These are phyloP conservation scores for Neostapfia colusana DNA, from an alignment of 176 grass and related monocot genomes.

Conservation along the genomic window DNA sequence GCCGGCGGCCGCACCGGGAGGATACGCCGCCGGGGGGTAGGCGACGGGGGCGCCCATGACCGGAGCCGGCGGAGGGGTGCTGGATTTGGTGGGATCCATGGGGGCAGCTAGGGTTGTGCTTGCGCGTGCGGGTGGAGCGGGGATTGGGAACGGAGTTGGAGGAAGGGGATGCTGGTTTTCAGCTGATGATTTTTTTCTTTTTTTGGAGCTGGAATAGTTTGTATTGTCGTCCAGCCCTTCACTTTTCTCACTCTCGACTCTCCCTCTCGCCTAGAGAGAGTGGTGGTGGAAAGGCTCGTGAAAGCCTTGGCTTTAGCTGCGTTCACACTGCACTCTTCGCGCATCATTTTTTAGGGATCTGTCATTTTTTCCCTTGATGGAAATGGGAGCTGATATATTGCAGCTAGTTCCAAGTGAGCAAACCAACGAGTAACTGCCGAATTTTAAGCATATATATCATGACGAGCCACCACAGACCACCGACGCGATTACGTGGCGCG, in stretches of 20 bases:
- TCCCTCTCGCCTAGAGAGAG: background rate
- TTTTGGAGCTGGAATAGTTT: background rate
- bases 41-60: conserved; percentile 56
- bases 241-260: background rate
- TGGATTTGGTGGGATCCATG: conserved; percentile 75
- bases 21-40: conserved; percentile 51
- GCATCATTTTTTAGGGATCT: no score
- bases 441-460: no score
- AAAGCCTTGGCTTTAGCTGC: background rate
- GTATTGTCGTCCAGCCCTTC: background rate
- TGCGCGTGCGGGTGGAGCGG: background rate
- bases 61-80: conserved; percentile 50
- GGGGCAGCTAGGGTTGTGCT: conserved; percentile 52
- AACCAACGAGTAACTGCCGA: no score
- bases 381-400: no score
- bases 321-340: no score
- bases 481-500: background rate
- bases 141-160: conserved; percentile 33
- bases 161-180: conserved; percentile 21
- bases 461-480: no score
- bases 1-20: conserved; percentile 28
- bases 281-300: background rate
- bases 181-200: conserved; percentile 27
- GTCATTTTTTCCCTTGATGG: no score
- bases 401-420: no score